Percentiles rank a stretch among this genome's conserved stretches.
Evolutionary conservation across 371 early-diverging fungal species (phyloP).

Genomic region (Syncephalastrum contaminatum): DNA sequence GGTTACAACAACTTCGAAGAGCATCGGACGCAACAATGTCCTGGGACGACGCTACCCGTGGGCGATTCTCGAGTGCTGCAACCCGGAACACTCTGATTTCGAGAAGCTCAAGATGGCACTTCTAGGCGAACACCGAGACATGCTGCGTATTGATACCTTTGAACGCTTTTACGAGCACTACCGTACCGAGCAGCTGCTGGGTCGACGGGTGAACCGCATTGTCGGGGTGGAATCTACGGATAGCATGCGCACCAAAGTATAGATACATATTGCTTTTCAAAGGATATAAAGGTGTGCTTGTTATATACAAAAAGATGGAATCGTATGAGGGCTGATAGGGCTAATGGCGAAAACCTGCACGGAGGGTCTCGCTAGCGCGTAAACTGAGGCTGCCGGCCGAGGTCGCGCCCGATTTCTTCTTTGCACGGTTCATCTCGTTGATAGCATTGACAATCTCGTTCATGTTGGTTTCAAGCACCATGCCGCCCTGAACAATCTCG

Average conservation of each 20-base stretch:
- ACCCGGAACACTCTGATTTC: conserved; percentile 86
- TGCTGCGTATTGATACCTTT: conserved; percentile 82
- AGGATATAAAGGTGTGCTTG: neutral
- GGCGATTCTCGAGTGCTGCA: conserved; percentile 89
- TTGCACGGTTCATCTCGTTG: conserved; percentile 50
- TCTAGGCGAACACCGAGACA: conserved; percentile 69
- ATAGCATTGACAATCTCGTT: conserved; percentile 63
- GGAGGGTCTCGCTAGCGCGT: conserved; percentile 43
- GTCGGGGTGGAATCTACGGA: conserved; percentile 1
- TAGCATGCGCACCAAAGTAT: neutral
- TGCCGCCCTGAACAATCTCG: conserved; percentile 79
- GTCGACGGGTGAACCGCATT: conserved; percentile 27
- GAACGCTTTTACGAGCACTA: conserved; percentile 88
- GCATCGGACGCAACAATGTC: neutral
- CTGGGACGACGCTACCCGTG: conserved; percentile 95
- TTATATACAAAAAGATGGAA: conserved; percentile 1
- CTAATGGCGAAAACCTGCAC: conserved; percentile 43
- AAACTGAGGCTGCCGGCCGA: conserved; percentile 36
- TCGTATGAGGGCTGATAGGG: too few relatives aligned
- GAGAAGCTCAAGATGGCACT: conserved; percentile 48
- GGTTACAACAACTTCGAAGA: conserved; percentile 15
- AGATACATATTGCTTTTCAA: conserved; percentile 5
- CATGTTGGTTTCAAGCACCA: conserved; percentile 71
- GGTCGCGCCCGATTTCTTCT: conserved; percentile 46
- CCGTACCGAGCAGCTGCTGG: conserved; percentile 75